Evolutionary conservation across 345 rosid species (phyloP).

Genomic region (Erysimum cheiranthoides): DNA sequence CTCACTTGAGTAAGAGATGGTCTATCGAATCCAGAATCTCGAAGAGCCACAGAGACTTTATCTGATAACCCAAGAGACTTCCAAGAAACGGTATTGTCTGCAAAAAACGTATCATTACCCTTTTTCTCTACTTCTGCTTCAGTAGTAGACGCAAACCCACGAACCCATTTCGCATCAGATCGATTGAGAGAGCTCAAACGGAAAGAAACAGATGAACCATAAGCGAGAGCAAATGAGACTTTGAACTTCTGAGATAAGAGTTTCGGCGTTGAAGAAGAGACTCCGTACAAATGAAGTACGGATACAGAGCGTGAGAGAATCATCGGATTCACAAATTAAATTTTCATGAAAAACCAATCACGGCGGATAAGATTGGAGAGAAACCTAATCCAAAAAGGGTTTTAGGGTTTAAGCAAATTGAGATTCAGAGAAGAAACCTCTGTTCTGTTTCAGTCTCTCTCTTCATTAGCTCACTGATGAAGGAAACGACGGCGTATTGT

Average conservation of each 20-base stretch:
- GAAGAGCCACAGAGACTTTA: slow-evolving; percentile 63
- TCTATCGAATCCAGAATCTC: slow-evolving; percentile 62
- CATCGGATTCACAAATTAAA: slow-evolving; percentile 34
- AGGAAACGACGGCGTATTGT: background rate
- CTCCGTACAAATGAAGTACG: slow-evolving; percentile 48
- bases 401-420: slow-evolving; percentile 55
- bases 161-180: slow-evolving; percentile 38
- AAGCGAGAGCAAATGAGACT: slow-evolving; percentile 43
- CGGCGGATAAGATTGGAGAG: slow-evolving; percentile 34
- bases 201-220: slow-evolving; percentile 40
- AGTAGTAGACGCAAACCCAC: slow-evolving; percentile 48
- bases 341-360: background rate
- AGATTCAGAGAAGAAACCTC: slow-evolving; percentile 23
- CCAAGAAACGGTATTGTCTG: slow-evolving; percentile 78
- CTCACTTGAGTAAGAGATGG: slow-evolving; percentile 92
- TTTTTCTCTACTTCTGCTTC: slow-evolving; percentile 43
- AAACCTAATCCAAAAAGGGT: slow-evolving; percentile 37
- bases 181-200: slow-evolving; percentile 49
- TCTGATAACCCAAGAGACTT: slow-evolving; percentile 79
- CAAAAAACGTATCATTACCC: slow-evolving; percentile 61
- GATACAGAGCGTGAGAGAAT: slow-evolving; percentile 58
- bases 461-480: background rate
- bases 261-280: slow-evolving; percentile 51
- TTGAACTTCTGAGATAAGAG: slow-evolving; percentile 51
- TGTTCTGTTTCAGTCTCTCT: slow-evolving; percentile 22